Base-by-base conservation (phyloP, 768 basidiomycete species). In the Gyrodon lividus region DNA sequence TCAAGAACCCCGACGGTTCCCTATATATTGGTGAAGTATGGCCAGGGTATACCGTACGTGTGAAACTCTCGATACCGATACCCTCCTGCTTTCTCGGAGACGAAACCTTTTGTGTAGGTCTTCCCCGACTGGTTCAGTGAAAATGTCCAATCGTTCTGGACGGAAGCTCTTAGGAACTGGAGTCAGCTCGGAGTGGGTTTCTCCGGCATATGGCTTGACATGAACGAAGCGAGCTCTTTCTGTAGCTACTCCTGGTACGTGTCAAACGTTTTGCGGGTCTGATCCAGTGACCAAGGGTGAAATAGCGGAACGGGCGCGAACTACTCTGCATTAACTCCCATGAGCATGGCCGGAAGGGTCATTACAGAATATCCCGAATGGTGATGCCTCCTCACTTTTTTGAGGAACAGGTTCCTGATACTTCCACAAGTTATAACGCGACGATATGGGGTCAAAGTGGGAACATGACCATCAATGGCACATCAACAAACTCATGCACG, bases 21-120 rank as follows among this genome's bases (percentile, higher is more conserved):
- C 77, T 84, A 59, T 87, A 85, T 64, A 65, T 87, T n/a, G 87
- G 87, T 10, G 77, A 86, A 62, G 87, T 87, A 4, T 88, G 83
- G 85, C 85, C 86, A 16, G 86, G 86, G n/a, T 83, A 79, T 66
- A 86, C 83, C 16, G 84, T 81, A 40, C 28, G 74, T 59, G 12
- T 12, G 9, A 13, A 7, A 28, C 7, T 10, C 20, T 22, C n/a
- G 31, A 9, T 39, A 20, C 30, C n/a, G 31, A 9, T 39, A 20
- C 7, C 4, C 30, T 30, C 34, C 28, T 19, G 24, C 14, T 16
- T 33, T 0, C 79, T 79, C 1, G 33, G 17, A 37, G 17, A 8
- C 63, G 84, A 9, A 82, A 84, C 59, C 81, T 79, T 10, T 70
- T 82, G 69, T 84, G 83, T 24, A 76, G 78, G 77, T 75, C 38